These are phyloP conservation scores for Cryptococcus wingfieldii DNA, from an alignment of 1,284 basidiomycete genomes.

Conservation along the genomic window DNA sequence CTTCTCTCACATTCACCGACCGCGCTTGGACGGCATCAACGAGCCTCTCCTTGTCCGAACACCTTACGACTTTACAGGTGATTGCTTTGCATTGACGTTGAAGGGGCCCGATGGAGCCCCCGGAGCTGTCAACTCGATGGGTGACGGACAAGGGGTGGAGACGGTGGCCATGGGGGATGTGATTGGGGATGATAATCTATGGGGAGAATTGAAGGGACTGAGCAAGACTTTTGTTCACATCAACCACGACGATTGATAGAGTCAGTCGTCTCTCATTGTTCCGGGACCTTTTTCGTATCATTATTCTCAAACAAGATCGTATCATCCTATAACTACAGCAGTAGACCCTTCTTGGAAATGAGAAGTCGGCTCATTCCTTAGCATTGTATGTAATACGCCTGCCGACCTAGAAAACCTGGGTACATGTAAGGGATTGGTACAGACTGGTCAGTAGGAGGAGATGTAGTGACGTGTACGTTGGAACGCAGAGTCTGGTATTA, in stretches of 20 bases:
- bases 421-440: too few species aligned
- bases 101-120: slow-evolving; percentile 44
- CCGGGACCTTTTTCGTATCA: neutral
- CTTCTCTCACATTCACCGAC: slow-evolving; percentile 40
- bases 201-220: slow-evolving; percentile 19
- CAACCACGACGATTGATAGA: slow-evolving; percentile 1
- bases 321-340: neutral
- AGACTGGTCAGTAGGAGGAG: too few species aligned
- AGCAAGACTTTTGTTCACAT: slow-evolving; percentile 13
- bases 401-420: too few species aligned
- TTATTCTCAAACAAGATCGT: neutral
- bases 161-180: slow-evolving; percentile 29
- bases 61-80: slow-evolving; percentile 43
- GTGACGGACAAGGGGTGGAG: slow-evolving; percentile 43
- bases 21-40: slow-evolving; percentile 38
- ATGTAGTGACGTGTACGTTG: too few species aligned
- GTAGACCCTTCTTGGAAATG: too few species aligned
- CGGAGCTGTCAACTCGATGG: slow-evolving; percentile 28
- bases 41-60: slow-evolving; percentile 43
- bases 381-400: too few species aligned
- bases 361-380: too few species aligned
- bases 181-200: slow-evolving; percentile 19
- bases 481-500: too few species aligned
- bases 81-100: slow-evolving; percentile 41
- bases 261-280: too few species aligned